Evolutionary conservation across 306 rosid species (phyloP).

Genomic region (Sphenostylis stenocarpa): DNA sequence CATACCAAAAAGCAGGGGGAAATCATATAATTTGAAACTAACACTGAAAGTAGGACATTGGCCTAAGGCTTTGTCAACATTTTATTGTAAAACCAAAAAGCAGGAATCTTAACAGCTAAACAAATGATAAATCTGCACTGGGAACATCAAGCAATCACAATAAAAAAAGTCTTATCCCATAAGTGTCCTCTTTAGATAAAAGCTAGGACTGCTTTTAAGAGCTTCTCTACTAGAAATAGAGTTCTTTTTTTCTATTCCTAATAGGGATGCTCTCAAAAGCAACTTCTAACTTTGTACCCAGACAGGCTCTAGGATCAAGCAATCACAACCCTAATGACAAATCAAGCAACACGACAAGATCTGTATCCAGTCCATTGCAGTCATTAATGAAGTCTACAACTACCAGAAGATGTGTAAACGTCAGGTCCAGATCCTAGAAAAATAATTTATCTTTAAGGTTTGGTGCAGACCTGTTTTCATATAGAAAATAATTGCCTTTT

Average conservation of each 20-base stretch:
- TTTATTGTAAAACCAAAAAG: neutral
- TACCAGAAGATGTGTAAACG: neutral
- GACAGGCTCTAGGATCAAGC: neutral
- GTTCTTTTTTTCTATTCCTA: too few species aligned
- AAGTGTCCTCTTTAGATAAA: too few species aligned
- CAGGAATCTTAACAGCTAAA: slow-evolving; percentile 13
- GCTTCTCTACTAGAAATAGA: too few species aligned
- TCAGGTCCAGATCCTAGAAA: neutral
- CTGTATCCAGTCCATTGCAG: neutral
- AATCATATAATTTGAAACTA: slow-evolving; percentile 22
- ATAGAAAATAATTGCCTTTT: neutral
- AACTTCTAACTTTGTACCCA: too few species aligned
- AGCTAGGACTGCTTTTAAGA: too few species aligned
- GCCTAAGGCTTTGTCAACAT: slow-evolving; percentile 14
- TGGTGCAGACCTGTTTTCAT: slow-evolving; percentile 12
- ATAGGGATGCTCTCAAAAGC: too few species aligned
- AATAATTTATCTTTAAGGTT: neutral
- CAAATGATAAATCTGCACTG: neutral
- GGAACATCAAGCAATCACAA: slow-evolving; percentile 20
- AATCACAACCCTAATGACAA: neutral
- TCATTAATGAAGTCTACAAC: slow-evolving; percentile 4
- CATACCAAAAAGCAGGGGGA: slow-evolving; percentile 9
- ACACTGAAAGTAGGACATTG: neutral
- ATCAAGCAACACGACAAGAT: slow-evolving; percentile 10
- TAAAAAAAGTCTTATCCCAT: neutral